Evolutionary conservation across 2,329 filamentous ascomycete genomes (phyloP).

Genomic region (Hypoxylon sp.): DNA sequence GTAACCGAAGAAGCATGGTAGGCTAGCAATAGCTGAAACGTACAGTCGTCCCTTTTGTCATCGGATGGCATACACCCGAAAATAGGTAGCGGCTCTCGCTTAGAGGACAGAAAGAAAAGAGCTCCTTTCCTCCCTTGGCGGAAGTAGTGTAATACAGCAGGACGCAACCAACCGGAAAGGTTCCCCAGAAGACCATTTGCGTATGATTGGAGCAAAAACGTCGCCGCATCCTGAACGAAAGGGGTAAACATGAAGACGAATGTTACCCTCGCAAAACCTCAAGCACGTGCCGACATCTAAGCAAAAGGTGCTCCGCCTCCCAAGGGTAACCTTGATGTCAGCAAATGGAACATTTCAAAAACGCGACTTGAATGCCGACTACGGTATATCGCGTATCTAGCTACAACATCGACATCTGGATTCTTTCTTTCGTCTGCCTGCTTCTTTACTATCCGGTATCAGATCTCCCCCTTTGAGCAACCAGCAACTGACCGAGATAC

Average conservation of each 20-base stretch:
- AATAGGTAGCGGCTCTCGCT: constrained; percentile 25
- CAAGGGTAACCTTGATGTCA: background rate
- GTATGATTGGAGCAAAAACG: constrained; percentile 15
- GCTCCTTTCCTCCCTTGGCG: constrained; percentile 2
- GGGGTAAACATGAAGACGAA: constrained; percentile 3
- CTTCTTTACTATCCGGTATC: background rate
- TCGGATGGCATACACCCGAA: constrained; percentile 39
- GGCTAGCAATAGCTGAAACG: constrained; percentile 38
- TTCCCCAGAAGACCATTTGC: constrained; percentile 18
- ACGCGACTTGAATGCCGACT: constrained; percentile 4
- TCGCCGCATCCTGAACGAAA: constrained; percentile 19
- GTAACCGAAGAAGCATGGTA: constrained; percentile 25
- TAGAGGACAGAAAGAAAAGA: constrained; percentile 20
- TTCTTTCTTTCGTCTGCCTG: background rate
- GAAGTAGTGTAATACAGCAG: constrained; percentile 13
- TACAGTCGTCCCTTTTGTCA: constrained; percentile 33
- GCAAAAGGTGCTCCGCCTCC: background rate
- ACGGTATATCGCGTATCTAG: constrained; percentile 1
- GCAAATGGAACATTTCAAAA: background rate
- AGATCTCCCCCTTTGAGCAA: background rate
- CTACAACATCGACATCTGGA: background rate
- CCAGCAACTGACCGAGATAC: background rate
- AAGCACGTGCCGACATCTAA: constrained; percentile 13
- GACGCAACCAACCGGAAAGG: constrained; percentile 30
- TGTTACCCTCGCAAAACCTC: constrained; percentile 14